These are phyloP conservation scores for Rhodomyrtus psidioides DNA, from an alignment of 441 rosid species.

Conservation along the genomic window DNA sequence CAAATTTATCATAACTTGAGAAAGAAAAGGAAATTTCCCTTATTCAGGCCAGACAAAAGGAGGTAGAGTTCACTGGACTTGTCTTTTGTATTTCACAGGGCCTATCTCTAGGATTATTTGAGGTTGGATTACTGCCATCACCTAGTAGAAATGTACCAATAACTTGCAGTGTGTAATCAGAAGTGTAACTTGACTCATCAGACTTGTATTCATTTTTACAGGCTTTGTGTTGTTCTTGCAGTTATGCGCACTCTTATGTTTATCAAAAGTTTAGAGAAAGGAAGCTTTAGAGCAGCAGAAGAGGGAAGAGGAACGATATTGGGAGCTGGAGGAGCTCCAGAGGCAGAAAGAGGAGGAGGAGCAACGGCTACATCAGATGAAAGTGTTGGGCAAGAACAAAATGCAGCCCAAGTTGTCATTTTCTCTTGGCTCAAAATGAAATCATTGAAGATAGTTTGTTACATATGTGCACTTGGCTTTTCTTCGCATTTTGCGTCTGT, in stretches of 20 bases:
- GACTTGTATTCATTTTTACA: no score
- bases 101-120: not conserved
- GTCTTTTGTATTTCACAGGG: not conserved
- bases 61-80: slow-evolving; percentile 36
- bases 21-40: slow-evolving; percentile 72
- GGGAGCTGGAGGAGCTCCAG: no score
- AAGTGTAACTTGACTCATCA: no score
- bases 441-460: not conserved
- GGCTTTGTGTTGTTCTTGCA: no score
- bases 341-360: no score
- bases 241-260: no score
- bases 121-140: not conserved
- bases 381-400: slow-evolving; percentile 89
- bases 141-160: no score
- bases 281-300: no score
- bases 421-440: slow-evolving; percentile 76
- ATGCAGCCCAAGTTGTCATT: slow-evolving; percentile 84
- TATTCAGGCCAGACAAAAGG: slow-evolving; percentile 60
- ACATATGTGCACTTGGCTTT: not conserved
- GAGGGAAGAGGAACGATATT: no score
- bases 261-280: no score
- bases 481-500: not conserved
- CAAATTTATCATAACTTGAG: slow-evolving; percentile 81
- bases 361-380: slow-evolving; percentile 81
- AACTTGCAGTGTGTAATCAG: no score